phyloP scores from a whole-genome alignment of 495 filamentous ascomycete genomes.

The Zalerion maritima region DNA sequence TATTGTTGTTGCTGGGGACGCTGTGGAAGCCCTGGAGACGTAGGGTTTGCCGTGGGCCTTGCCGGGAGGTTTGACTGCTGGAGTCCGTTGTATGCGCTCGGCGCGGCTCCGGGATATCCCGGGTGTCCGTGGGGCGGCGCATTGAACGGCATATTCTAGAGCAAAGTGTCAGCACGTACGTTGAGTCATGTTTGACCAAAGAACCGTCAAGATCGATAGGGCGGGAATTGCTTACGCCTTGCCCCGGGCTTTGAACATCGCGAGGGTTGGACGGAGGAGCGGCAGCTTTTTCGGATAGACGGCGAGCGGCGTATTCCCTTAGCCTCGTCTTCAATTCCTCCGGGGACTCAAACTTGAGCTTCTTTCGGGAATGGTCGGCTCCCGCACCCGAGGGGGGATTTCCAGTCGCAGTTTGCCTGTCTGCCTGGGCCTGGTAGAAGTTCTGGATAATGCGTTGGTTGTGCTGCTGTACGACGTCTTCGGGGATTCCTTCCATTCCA shows the following conservation, averaged over 20 bases:
- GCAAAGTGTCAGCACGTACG: no score
- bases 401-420: constrained; percentile 67
- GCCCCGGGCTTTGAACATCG: constrained; percentile 36
- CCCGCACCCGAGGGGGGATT: constrained; percentile 54
- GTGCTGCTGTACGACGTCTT: constrained; percentile 66
- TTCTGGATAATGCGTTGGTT: constrained; percentile 69
- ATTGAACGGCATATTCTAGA: no score
- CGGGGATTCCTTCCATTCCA: constrained; percentile 93
- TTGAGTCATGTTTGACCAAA: no score
- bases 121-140: constrained; percentile 15
- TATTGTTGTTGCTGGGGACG: constrained; percentile 25
- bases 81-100: constrained; percentile 11
- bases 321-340: constrained; percentile 71
- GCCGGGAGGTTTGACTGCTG: constrained; percentile 6
- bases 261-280: constrained; percentile 39
- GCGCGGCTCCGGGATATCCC: constrained; percentile 12
- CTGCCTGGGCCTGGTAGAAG: constrained; percentile 72
- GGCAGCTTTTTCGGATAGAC: constrained; percentile 40
- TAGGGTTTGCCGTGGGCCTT: constrained; percentile 8
- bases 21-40: constrained; percentile 19
- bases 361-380: constrained; percentile 48
- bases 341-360: constrained; percentile 60
- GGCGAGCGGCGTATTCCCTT: constrained; percentile 62
- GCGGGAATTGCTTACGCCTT: constrained; percentile 24
- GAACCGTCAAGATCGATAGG: constrained; percentile 10